Evolutionary conservation across 768 basidiomycete species (phyloP).

Genomic region (Termitomyces sp.): DNA sequence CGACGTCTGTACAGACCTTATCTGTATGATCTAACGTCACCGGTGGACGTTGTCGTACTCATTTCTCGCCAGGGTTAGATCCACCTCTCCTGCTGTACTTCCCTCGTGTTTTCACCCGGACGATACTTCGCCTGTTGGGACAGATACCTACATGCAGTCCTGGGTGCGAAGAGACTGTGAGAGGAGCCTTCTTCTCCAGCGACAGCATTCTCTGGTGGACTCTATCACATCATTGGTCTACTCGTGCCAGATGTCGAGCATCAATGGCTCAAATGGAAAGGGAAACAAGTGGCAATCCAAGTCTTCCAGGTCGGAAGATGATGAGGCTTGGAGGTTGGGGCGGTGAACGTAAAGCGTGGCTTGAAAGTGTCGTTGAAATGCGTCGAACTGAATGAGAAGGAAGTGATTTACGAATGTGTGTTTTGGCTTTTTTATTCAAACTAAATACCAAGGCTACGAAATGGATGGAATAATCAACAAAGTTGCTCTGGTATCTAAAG

Average conservation of each 20-base stretch:
- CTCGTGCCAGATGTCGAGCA: slow-evolving; percentile 20
- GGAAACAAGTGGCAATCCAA: slow-evolving; percentile 21
- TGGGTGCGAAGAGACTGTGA: slow-evolving; percentile 41
- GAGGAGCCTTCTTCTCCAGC: slow-evolving; percentile 38
- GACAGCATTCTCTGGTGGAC: slow-evolving; percentile 52
- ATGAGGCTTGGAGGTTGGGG: slow-evolving; percentile 49
- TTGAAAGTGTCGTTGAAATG: slow-evolving; percentile 28
- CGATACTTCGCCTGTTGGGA: slow-evolving; percentile 40
- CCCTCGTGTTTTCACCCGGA: slow-evolving; percentile 51
- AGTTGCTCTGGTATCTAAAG: neutral
- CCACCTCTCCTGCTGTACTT: slow-evolving; percentile 59
- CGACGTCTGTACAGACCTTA: slow-evolving; percentile 41
- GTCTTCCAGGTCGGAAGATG: slow-evolving; percentile 31
- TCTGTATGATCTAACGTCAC: slow-evolving; percentile 33
- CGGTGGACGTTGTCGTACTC: neutral
- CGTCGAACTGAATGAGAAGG: slow-evolving; percentile 5
- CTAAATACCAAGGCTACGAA: neutral
- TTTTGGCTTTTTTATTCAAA: neutral
- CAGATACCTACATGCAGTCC: slow-evolving; percentile 36
- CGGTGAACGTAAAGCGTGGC: slow-evolving; percentile 36
- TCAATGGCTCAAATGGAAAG: slow-evolving; percentile 25
- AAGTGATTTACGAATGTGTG: neutral
- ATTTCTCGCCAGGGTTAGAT: slow-evolving; percentile 50
- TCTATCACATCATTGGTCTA: slow-evolving; percentile 33
- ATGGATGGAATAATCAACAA: neutral